phyloP scores from a whole-genome alignment of 164 flowering plant species.

The Nymphaea thermarum region DNA sequence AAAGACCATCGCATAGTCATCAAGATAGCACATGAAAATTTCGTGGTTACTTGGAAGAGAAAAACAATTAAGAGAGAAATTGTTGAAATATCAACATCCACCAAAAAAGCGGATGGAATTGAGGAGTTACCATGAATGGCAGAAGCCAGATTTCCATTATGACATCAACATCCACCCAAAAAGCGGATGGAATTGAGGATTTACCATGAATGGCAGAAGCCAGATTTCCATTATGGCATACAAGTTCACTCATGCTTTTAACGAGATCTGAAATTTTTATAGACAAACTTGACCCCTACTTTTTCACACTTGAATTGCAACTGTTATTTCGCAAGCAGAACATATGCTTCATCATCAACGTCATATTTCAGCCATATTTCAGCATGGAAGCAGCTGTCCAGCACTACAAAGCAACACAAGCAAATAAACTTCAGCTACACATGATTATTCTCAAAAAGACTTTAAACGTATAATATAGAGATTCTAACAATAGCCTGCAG shows the following conservation, averaged over 20 bases:
- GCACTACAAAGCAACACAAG: slow-evolving; percentile 31
- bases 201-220: slow-evolving; percentile 83
- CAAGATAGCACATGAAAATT: not conserved
- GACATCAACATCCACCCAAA: too few species aligned
- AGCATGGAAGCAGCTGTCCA: slow-evolving; percentile 58
- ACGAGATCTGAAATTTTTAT: slow-evolving; percentile 23
- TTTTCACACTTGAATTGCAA: slow-evolving; percentile 48
- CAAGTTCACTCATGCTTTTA: too few species aligned
- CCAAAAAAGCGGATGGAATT: not conserved
- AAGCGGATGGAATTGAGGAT: too few species aligned
- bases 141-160: slow-evolving; percentile 72
- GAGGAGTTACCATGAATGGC: slow-evolving; percentile 68
- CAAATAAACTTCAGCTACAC: not conserved
- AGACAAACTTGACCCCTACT: slow-evolving; percentile 37
- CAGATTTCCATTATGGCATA: slow-evolving; percentile 58
- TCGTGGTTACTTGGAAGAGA: not conserved
- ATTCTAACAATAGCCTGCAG: too few species aligned
- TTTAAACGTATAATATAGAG: not conserved
- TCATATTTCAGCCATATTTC: slow-evolving; percentile 29
- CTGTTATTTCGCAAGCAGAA: slow-evolving; percentile 38
- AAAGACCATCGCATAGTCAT: not conserved
- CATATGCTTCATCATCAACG: slow-evolving; percentile 36
- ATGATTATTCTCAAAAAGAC: not conserved
- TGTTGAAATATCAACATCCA: not conserved
- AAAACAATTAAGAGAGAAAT: not conserved